Evolutionary conservation across 441 rosid species (phyloP), one percentile per base, ranked within the genome.

Genomic region (Hypseocharis bilobata): DNA sequence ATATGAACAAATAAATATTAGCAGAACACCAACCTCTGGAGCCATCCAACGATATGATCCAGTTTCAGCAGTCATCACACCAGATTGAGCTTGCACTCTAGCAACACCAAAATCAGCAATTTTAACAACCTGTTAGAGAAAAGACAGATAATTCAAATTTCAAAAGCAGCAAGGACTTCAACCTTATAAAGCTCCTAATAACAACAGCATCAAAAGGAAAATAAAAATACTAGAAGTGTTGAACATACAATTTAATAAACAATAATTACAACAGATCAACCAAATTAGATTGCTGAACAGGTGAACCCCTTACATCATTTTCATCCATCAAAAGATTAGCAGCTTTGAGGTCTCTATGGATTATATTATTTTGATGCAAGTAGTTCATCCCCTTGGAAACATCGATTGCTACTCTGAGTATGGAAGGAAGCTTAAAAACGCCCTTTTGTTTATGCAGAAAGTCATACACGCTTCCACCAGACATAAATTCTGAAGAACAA

Each of bases 1-100:
- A 32, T 57, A 17, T 58, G 25, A 25, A 13, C 16, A 22, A 26
- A 11, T 26, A 36, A 16, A 38, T 56, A 11, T n/a, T n/a, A 0
- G 2, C 19, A 62, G 20, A 60, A 32, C 20, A 75, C 83, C 74
- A 68, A 87, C 90, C 90, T 87, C 93, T 16, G 90, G 93, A 71
- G 93, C 93, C 90, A 87, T 87, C 93, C 93, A 87, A 30, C 88
- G 87, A 65, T 87, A 87, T 6, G 90, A 83, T 69, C 93, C 93
- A 59, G 90, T 87, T 80, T 87, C 93, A 25, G 87, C 90, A 27
- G 93, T 87, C 93, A 87, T 87, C 60, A 82, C 81, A 20, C 90
- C 90, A 45, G 87, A 68, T 60, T 69, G 84, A 75, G 71, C 73
- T 72, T 84, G 84, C 70, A 85, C 84, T 78, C 88, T 83, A 63